Evolutionary conservation across 768 basidiomycete species (phyloP).

Genomic region (Hericium erinaceus): DNA sequence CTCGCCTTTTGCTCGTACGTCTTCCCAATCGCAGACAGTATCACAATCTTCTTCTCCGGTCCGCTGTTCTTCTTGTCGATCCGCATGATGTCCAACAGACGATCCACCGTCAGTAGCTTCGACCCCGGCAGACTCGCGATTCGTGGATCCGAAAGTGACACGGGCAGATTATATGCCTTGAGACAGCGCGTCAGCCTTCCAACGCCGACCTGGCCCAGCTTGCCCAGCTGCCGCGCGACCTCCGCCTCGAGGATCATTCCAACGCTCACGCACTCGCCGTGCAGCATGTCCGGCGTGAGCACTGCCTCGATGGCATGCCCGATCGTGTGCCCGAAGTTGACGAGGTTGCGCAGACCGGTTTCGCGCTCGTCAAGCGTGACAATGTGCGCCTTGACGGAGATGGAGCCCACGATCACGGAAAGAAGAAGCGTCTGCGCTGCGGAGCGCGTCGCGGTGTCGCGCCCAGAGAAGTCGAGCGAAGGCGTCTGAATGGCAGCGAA

Average conservation of each 20-base stretch:
- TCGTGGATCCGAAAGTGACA: constrained; percentile 69
- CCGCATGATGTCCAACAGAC: constrained; percentile 77
- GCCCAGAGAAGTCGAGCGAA: constrained; percentile 46
- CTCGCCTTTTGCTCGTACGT: constrained; percentile 91
- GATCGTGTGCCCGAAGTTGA: constrained; percentile 98
- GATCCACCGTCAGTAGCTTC: constrained; percentile 64
- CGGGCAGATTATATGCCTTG: constrained; percentile 85
- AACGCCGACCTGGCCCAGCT: constrained; percentile 85
- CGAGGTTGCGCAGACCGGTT: constrained; percentile 89
- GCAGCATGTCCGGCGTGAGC: constrained; percentile 85
- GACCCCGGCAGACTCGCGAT: constrained; percentile 66
- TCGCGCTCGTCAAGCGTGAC: constrained; percentile 96
- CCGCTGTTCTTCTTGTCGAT: constrained; percentile 99
- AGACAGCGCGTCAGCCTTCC: constrained; percentile 83
- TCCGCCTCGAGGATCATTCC: constrained; percentile 98
- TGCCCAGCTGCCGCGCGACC: constrained; percentile 79
- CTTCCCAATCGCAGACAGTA: constrained; percentile 83
- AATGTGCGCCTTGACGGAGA: constrained; percentile 93
- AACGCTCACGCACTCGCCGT: constrained; percentile 92
- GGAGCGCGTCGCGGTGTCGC: constrained; percentile 57
- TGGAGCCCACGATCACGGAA: constrained; percentile 85
- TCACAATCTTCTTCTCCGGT: constrained; percentile 84
- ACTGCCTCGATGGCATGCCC: constrained; percentile 98
- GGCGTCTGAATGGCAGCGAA: constrained; percentile 76
- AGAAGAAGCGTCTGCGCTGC: constrained; percentile 77